These are phyloP conservation scores for Thraustochytrium sp. DNA, from an alignment of 352 stramenopile genomes.

Conservation along the genomic window DNA sequence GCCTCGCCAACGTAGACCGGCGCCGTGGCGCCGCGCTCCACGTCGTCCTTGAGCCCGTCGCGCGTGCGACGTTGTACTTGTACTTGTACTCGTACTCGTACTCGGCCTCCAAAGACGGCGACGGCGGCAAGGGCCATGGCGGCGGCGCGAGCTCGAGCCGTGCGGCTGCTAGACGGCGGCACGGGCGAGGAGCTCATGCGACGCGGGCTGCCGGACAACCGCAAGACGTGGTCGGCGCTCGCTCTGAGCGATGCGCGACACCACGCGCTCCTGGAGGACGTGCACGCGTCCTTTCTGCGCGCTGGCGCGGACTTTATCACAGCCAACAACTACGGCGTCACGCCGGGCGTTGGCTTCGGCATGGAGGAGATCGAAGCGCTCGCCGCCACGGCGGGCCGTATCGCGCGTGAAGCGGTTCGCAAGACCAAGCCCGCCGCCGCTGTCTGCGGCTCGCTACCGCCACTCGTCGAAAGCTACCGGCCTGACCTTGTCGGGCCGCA, in stretches of 20 bases:
- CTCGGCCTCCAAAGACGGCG: too few species aligned
- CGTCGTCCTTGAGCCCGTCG: neutral
- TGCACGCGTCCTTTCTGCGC: slow-evolving; percentile 71
- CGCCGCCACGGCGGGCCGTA: slow-evolving; percentile 56
- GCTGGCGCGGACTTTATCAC: slow-evolving; percentile 72
- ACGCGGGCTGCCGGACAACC: slow-evolving; percentile 69
- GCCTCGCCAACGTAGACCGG: neutral
- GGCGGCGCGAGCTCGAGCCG: neutral
- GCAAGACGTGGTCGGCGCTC: slow-evolving; percentile 75
- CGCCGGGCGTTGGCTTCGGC: slow-evolving; percentile 71
- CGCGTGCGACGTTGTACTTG: neutral
- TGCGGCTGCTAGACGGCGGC: slow-evolving; percentile 70
- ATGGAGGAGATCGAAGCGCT: slow-evolving; percentile 61
- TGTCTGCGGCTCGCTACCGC: slow-evolving; percentile 75
- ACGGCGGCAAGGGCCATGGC: neutral
- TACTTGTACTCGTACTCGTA: neutral
- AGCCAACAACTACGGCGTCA: slow-evolving; percentile 82
- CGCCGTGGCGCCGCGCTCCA: neutral
- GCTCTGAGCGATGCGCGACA: slow-evolving; percentile 66
- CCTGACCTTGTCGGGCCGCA: slow-evolving; percentile 66
- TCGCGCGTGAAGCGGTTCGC: slow-evolving; percentile 59
- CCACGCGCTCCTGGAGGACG: slow-evolving; percentile 64
- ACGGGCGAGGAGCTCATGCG: slow-evolving; percentile 81
- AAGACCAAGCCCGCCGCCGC: neutral
- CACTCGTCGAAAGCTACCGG: slow-evolving; percentile 76